Conservation (phyloP, 306 rosid genomes). For the Quercus alba region DNA sequence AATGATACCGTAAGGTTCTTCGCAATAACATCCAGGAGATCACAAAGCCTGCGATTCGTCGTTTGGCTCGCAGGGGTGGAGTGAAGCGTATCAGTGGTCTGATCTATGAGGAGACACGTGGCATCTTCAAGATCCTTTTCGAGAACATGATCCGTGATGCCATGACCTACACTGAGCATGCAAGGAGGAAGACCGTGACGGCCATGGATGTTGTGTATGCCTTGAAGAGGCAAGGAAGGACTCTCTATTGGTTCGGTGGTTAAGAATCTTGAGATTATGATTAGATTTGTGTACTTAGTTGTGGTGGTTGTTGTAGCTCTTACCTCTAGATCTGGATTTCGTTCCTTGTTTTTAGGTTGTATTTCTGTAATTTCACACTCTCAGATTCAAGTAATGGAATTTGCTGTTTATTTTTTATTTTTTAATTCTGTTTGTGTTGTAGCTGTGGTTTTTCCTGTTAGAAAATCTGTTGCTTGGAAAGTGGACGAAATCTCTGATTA, state of each 20-base stretch:
- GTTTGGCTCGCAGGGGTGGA: conserved; percentile 51
- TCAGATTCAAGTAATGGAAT: not conserved
- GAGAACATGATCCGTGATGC: conserved; percentile 57
- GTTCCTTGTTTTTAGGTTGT: not conserved
- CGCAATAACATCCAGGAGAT: conserved; percentile 53
- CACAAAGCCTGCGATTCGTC: conserved; percentile 52
- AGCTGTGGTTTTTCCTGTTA: too few species aligned
- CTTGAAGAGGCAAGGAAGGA: conserved; percentile 51
- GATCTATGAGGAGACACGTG: conserved; percentile 52
- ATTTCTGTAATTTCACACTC: not conserved
- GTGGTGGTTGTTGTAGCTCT: not conserved
- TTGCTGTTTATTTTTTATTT: not conserved
- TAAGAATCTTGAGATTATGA: not conserved
- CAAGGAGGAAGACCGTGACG: conserved; percentile 48
- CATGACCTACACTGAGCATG: conserved; percentile 49
- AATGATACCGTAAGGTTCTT: conserved; percentile 51
- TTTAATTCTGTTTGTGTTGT: not conserved
- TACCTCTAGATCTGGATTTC: not conserved
- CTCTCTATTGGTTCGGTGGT: conserved; percentile 50
- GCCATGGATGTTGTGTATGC: conserved; percentile 55
- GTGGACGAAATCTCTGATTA: too few species aligned
- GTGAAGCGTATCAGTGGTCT: conserved; percentile 53
- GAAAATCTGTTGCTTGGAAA: too few species aligned
- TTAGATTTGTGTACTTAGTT: not conserved
- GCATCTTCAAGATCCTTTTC: conserved; percentile 43